Conservation (phyloP, 2,329 filamentous ascomycete species). For the Penicillium sp. region DNA sequence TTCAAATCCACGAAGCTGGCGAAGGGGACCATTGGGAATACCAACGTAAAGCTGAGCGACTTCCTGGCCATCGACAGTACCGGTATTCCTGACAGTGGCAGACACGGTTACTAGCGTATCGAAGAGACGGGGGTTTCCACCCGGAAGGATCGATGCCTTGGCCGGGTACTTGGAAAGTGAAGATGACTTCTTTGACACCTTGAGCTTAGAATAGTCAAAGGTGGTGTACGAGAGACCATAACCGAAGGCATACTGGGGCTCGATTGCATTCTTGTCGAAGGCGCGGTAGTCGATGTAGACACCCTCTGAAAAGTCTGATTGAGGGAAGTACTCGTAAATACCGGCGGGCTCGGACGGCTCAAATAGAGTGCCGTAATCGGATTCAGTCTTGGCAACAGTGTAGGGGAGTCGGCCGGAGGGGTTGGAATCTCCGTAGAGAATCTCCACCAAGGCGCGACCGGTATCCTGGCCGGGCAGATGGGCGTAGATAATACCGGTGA, state of each 20-base stretch:
- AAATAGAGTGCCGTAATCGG: slow-evolving; percentile 52
- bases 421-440: slow-evolving; percentile 59
- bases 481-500: slow-evolving; percentile 64
- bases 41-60: slow-evolving; percentile 57
- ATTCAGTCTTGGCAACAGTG: slow-evolving; percentile 57
- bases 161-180: slow-evolving; percentile 13
- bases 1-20: slow-evolving; percentile 53
- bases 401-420: slow-evolving; percentile 62
- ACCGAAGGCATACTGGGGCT: slow-evolving; percentile 41
- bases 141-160: slow-evolving; percentile 46
- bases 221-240: slow-evolving; percentile 34
- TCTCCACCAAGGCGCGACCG: slow-evolving; percentile 54
- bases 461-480: slow-evolving; percentile 66
- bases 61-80: slow-evolving; percentile 45
- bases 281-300: slow-evolving; percentile 56
- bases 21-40: slow-evolving; percentile 32
- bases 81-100: slow-evolving; percentile 52
- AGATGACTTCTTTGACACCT: slow-evolving; percentile 4
- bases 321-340: slow-evolving; percentile 20
- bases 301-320: slow-evolving; percentile 50
- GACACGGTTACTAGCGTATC: slow-evolving; percentile 49
- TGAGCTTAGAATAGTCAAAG: slow-evolving; percentile 20
- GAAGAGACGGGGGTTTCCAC: slow-evolving; percentile 57
- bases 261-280: slow-evolving; percentile 46
- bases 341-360: slow-evolving; percentile 13